A percentile compares a stretch with the other conserved stretches of the same genome.
These are phyloP conservation scores for Colletotrichum orchidophilum DNA, from an alignment of 2,329 filamentous ascomycete species.

Conservation along the genomic window DNA sequence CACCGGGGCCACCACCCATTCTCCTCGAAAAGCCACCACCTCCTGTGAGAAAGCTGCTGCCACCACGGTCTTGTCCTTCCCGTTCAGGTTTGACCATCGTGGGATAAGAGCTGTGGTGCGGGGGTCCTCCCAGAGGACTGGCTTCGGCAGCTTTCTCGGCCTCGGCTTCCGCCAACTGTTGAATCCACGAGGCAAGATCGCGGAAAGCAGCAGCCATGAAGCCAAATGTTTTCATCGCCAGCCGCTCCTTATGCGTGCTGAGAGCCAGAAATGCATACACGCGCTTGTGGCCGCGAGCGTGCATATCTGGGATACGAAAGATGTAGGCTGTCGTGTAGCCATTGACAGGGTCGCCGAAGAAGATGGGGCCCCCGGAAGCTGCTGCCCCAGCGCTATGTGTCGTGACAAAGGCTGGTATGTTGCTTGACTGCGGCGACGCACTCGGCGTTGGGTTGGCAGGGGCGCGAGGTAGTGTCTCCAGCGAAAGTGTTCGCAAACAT, in stretches of 20 bases:
- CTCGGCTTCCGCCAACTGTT: constrained; percentile 70
- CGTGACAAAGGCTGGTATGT: constrained; percentile 62
- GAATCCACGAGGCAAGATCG: constrained; percentile 73
- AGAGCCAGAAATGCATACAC: constrained; percentile 75
- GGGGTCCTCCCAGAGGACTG: constrained; percentile 51
- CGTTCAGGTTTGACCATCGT: constrained; percentile 3
- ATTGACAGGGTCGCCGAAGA: constrained; percentile 72
- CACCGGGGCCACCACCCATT: constrained; percentile 65
- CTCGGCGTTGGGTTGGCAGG: constrained; percentile 42
- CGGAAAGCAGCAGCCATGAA: constrained; percentile 70
- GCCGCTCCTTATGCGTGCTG: constrained; percentile 70
- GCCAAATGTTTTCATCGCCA: constrained; percentile 73
- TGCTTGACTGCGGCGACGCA: constrained; percentile 41
- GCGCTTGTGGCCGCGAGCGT: constrained; percentile 74
- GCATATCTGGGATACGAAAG: constrained; percentile 74
- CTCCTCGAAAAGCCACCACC: constrained; percentile 66
- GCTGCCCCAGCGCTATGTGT: constrained; percentile 63
- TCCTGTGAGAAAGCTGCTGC: constrained; percentile 66
- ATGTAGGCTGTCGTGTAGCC: constrained; percentile 77
- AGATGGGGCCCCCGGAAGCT: constrained; percentile 71
- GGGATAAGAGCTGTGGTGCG: constrained; percentile 45
- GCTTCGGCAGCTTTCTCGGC: constrained; percentile 63
- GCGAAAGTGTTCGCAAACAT: constrained; percentile 72
- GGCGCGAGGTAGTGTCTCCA: constrained; percentile 70
- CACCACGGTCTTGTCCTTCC: constrained; percentile 46